phyloP scores from a whole-genome alignment of 805 yeast species.

The Sungouiozyma intestinalis region DNA sequence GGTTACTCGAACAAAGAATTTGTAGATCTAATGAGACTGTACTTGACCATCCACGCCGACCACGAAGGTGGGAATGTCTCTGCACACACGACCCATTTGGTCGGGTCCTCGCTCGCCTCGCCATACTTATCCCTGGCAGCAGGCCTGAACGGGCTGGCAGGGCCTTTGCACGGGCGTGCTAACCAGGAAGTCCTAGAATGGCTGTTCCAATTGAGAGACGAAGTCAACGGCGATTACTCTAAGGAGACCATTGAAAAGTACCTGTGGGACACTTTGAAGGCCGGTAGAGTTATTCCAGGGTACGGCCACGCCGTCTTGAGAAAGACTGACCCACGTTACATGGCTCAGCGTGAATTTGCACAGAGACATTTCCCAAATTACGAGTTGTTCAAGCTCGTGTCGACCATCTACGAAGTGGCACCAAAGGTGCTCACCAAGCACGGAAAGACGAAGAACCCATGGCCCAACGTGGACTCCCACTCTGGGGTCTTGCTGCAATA shows the following conservation, averaged over 20 bases:
- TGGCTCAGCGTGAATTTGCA: slow-evolving; percentile 79
- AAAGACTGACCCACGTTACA: slow-evolving; percentile 83
- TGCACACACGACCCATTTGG: slow-evolving; percentile 79
- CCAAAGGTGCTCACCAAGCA: slow-evolving; percentile 72
- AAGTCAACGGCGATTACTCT: slow-evolving; percentile 53
- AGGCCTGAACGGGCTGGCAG: slow-evolving; percentile 77
- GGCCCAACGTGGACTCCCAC: slow-evolving; percentile 87
- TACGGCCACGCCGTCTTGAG: slow-evolving; percentile 84
- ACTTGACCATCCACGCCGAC: slow-evolving; percentile 74
- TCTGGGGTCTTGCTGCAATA: slow-evolving; percentile 78
- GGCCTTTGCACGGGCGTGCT: slow-evolving; percentile 83
- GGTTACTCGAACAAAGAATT: slow-evolving; percentile 57
- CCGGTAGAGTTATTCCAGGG: slow-evolving; percentile 83
- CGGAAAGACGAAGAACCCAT: slow-evolving; percentile 88
- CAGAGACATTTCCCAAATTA: slow-evolving; percentile 66
- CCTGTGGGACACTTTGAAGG: slow-evolving; percentile 67
- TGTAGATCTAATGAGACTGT: slow-evolving; percentile 69
- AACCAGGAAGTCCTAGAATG: slow-evolving; percentile 81
- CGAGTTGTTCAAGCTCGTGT: slow-evolving; percentile 68
- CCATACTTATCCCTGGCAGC: slow-evolving; percentile 74
- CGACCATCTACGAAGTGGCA: slow-evolving; percentile 70
- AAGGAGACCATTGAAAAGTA: slow-evolving; percentile 61
- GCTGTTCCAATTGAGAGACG: slow-evolving; percentile 55
- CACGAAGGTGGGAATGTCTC: slow-evolving; percentile 89
- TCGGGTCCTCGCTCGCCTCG: slow-evolving; percentile 72